A percentile compares a stretch with the other conserved stretches of the same genome.
Evolutionary conservation across 2,329 filamentous ascomycete species (phyloP).

Genomic region (Microdochium bolleyi): DNA sequence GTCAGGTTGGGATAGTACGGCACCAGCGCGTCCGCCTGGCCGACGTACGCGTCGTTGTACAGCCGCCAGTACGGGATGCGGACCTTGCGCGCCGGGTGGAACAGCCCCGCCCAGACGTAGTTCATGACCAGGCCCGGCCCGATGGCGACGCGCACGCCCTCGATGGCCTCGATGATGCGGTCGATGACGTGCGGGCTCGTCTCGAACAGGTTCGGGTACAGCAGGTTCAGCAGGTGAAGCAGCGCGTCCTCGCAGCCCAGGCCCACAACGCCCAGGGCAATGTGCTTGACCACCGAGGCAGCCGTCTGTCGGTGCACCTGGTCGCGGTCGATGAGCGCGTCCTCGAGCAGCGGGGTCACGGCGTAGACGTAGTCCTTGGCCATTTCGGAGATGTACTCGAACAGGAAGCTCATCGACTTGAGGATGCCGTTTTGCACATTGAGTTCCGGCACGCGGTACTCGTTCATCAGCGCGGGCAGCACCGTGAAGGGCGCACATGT

Average conservation of each 20-base stretch:
- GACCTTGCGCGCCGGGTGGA: constrained; percentile 94
- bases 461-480: constrained; percentile 97
- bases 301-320: constrained; percentile 97
- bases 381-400: constrained; percentile 99
- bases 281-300: constrained; percentile 94
- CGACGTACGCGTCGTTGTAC: constrained; percentile 96
- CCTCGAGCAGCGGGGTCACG: constrained; percentile 89
- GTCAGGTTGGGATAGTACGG: constrained; percentile 89
- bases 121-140: constrained; percentile 92
- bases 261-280: constrained; percentile 94
- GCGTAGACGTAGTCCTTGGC: constrained; percentile 99
- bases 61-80: constrained; percentile 91
- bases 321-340: constrained; percentile 94
- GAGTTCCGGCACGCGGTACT: constrained; percentile 95
- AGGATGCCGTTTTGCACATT: constrained; percentile 98
- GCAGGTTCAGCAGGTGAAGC: constrained; percentile 91
- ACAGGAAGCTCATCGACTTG: constrained; percentile 93
- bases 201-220: constrained; percentile 96
- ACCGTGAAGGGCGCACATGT: constrained; percentile 98
- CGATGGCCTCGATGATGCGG: constrained; percentile 93
- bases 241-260: constrained; percentile 97
- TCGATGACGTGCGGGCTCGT: constrained; percentile 98
- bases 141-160: constrained; percentile 88
- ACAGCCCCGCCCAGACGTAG: constrained; percentile 95
- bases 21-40: constrained; percentile 87